Evolutionary conservation across 441 rosid genomes (phyloP).

Genomic region (Syzygium malaccense): DNA sequence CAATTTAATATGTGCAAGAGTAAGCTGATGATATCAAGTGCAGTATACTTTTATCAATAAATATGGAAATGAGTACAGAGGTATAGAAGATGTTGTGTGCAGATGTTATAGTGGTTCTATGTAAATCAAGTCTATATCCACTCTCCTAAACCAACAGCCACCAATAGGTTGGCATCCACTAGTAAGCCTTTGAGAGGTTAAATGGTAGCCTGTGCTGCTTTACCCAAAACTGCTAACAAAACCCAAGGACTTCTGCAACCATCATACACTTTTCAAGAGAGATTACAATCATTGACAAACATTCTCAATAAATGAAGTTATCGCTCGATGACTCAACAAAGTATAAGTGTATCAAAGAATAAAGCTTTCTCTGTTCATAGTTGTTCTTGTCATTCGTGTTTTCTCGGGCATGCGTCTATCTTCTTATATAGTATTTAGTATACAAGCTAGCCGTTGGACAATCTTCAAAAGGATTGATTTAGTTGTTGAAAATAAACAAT

Average conservation of each 20-base stretch:
- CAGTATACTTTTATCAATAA: background rate
- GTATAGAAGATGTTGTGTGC: background rate
- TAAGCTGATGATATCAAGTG: background rate
- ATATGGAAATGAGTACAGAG: background rate
- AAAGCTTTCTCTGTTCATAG: background rate
- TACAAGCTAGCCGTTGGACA: background rate
- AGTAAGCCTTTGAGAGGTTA: too few relatives aligned
- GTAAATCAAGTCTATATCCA: fast-evolving
- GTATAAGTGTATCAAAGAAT: background rate
- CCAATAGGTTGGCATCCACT: background rate
- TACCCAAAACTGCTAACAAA: background rate
- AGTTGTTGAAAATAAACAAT: background rate
- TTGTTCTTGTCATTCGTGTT: background rate
- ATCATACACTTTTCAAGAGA: background rate
- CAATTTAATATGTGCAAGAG: background rate
- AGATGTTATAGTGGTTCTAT: background rate
- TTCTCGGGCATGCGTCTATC: background rate
- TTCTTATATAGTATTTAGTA: background rate
- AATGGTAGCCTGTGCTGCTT: fast-evolving
- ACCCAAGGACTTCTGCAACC: background rate
- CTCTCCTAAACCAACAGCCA: background rate
- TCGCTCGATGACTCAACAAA: background rate
- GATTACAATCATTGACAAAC: background rate
- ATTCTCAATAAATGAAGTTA: background rate
- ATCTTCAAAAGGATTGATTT: background rate